These are phyloP conservation scores for Neodidymelliopsis sp. DNA, from an alignment of 2,329 filamentous ascomycete species.

Conservation along the genomic window DNA sequence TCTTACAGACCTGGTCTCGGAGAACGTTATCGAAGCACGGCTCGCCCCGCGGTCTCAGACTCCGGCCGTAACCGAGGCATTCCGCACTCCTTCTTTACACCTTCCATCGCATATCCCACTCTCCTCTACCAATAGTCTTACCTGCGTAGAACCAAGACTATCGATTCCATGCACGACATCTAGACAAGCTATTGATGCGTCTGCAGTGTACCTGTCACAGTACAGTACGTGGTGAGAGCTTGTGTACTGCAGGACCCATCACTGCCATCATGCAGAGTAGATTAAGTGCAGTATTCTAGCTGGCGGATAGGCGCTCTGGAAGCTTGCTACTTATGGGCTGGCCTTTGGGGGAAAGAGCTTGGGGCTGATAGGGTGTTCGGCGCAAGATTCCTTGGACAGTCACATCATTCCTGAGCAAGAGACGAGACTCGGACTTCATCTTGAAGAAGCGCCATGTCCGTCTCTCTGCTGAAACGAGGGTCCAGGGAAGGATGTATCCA, in stretches of 20 bases:
- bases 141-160: constrained; percentile 11
- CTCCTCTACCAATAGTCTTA: constrained; percentile 5
- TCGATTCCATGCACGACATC: constrained; percentile 19
- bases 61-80: constrained; percentile 30
- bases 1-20: constrained; percentile 17
- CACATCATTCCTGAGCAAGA: constrained; percentile 9
- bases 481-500: constrained; percentile 11
- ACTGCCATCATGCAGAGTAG: constrained; percentile 4
- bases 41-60: constrained; percentile 16
- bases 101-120: constrained; percentile 37
- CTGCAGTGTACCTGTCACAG: constrained; percentile 25
- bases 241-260: constrained; percentile 8
- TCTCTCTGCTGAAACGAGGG: constrained; percentile 9
- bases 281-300: not conserved
- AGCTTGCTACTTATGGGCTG: constrained; percentile 7
- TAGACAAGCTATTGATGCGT: constrained; percentile 30
- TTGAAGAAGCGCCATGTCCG: constrained; percentile 9
- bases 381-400: constrained; percentile 1
- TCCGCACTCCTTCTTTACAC: constrained; percentile 26
- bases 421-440: not conserved
- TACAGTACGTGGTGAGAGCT: constrained; percentile 14
- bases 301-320: constrained; percentile 2
- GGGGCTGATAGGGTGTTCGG: constrained; percentile 9
- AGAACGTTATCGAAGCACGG: constrained; percentile 33
- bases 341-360: not conserved